These are phyloP conservation scores for Boechera divaricarpa DNA, from an alignment of 345 rosid species.

Conservation along the genomic window DNA sequence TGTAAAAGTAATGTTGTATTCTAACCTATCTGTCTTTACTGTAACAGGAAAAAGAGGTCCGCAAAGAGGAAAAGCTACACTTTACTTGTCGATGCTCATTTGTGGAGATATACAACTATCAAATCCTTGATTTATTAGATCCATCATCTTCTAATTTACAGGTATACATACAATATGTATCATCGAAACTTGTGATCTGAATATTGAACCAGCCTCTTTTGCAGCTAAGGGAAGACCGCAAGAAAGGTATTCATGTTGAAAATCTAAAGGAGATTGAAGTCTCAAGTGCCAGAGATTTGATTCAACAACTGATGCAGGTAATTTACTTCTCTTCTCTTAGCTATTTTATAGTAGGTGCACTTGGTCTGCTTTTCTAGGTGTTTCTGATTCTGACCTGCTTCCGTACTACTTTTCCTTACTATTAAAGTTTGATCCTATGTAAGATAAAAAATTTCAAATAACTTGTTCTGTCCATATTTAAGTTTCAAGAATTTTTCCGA, in stretches of 20 bases:
- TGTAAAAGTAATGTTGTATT: not conserved
- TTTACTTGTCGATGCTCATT: constrained; percentile 93
- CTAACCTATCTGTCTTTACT: constrained; percentile 29
- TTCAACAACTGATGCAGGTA: constrained; percentile 91
- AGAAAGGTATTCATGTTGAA: constrained; percentile 94
- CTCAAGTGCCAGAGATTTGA: constrained; percentile 81
- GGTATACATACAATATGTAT: constrained; percentile 47
- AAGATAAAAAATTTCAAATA: not conserved
- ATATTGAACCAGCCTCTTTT: constrained; percentile 7
- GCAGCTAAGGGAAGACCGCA: constrained; percentile 93
- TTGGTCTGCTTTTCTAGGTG: not conserved
- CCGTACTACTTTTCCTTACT: not conserved
- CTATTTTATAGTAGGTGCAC: not conserved
- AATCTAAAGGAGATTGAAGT: constrained; percentile 94
- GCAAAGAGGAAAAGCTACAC: constrained; percentile 80
- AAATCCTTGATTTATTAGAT: constrained; percentile 94
- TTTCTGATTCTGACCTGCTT: not conserved
- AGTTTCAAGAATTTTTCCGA: too few species aligned
- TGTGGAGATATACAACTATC: constrained; percentile 97
- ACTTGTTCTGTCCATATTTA: not conserved
- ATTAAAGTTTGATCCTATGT: not conserved
- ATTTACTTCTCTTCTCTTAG: constrained; percentile 10
- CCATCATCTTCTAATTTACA: constrained; percentile 85
- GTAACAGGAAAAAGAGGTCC: constrained; percentile 82
- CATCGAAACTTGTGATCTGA: constrained; percentile 13